These are phyloP conservation scores for Stephania japonica DNA, from an alignment of 164 flowering plant genomes.

Conservation along the genomic window DNA sequence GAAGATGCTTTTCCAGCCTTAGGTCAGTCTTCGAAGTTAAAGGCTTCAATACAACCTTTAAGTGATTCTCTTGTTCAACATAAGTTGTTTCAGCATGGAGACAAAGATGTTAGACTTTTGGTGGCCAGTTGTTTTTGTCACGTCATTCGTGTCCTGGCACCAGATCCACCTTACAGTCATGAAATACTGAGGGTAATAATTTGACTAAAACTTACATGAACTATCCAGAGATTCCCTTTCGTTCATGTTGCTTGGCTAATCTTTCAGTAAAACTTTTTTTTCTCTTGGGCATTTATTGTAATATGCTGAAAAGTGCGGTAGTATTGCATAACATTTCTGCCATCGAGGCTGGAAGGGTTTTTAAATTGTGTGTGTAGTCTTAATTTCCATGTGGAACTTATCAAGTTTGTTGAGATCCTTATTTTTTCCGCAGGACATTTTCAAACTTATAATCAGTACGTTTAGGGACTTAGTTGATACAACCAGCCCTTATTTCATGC, in stretches of 20 bases:
- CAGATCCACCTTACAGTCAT: slow-evolving; percentile 75
- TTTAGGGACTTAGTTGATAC: slow-evolving; percentile 68
- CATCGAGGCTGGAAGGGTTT: neutral
- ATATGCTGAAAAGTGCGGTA: neutral
- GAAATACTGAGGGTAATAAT: slow-evolving; percentile 46
- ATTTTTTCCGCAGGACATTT: slow-evolving; percentile 55
- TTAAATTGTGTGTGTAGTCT: too few species aligned
- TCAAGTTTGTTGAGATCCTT: neutral
- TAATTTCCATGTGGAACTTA: too few species aligned
- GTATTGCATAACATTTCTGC: neutral
- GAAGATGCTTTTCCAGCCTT: slow-evolving; percentile 57
- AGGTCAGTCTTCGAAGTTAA: slow-evolving; percentile 44
- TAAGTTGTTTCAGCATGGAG: slow-evolving; percentile 52
- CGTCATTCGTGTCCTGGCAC: slow-evolving; percentile 79
- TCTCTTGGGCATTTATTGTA: neutral
- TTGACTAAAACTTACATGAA: neutral
- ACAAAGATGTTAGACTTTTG: slow-evolving; percentile 73
- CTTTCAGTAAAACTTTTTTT: neutral
- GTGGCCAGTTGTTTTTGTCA: slow-evolving; percentile 69
- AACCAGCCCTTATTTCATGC: slow-evolving; percentile 61
- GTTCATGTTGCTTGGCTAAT: neutral
- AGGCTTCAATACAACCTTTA: slow-evolving; percentile 44
- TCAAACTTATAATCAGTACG: slow-evolving; percentile 49
- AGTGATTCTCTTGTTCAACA: slow-evolving; percentile 44
- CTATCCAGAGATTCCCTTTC: neutral